Evolutionary conservation across 345 rosid genomes (phyloP), one percentile per base, ranked within the genome.

Genomic region (Melaleuca alternifolia): DNA sequence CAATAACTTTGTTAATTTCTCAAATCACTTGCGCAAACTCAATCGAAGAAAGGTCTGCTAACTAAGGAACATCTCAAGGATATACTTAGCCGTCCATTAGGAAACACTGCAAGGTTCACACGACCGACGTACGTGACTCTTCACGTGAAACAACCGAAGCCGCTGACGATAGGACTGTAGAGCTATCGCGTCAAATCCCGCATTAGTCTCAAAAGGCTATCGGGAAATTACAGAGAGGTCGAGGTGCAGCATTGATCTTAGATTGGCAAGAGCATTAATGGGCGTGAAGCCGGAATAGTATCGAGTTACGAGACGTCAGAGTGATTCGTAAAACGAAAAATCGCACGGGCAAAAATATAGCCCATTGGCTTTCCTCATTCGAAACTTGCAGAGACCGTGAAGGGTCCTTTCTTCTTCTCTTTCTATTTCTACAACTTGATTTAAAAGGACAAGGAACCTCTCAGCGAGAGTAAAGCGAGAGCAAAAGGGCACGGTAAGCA

Each of bases 121-220:
- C 0, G 21, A 30, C 1, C 11, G 3, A 1, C 7, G 33, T 62
- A 15, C 23, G 16, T 14, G 10, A 62, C 37, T 15, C 44, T 30
- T 62, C 0, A 2, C 4, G 23, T 0, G 76, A 15, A 62, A 62
- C 15, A 62, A 30, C 30, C 3, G 1, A 8, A 62, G 2, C 11
- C 1, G 2, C 1, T 15, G 7, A 62, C 5, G 0, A 30, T 0
- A 0, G 3, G 23, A 65, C 16, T 65, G 3, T 3, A 65, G 2
- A 65, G 33, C 23, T 10, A 7, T 2, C 0, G 0, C 4, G 33
- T 7, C 3, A 9, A 0, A 33, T 16, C 3, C 9, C 46, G 0
- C 77, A 15, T 16, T 23, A 15, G 18, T 2, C 3, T 4, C 1
- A 6, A 65, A 16, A 16, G 11, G 46, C 9, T 23, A 65, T 33